Evolutionary conservation across 2,329 filamentous ascomycete species (phyloP), one percentile per base, ranked within the genome.

Genomic region (Cladophialophora carrionii): DNA sequence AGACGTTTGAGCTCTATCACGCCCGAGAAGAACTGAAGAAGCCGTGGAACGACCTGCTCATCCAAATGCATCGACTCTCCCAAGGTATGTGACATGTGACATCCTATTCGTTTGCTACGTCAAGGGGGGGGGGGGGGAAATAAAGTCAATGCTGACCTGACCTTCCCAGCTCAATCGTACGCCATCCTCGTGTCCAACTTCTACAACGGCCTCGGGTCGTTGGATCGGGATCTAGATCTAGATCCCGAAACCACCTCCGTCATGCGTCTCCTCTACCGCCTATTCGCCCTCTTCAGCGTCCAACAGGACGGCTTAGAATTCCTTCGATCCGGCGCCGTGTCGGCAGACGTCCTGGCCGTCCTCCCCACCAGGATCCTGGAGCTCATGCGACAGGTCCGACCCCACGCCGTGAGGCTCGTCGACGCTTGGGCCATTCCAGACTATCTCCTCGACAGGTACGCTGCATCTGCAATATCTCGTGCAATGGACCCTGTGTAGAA

Each of bases 151-250:
- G n/a, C n/a, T n/a, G n/a, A n/a, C n/a, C n/a, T n/a, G n/a, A n/a
- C n/a, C n/a, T n/a, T n/a, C n/a, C n/a, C n/a, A n/a, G n/a, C n/a
- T n/a, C n/a, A n/a, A n/a, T n/a, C n/a, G n/a, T n/a, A n/a, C n/a
- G n/a, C n/a, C n/a, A n/a, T n/a, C n/a, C 84, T 91, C 0, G 88
- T 92, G 68, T 90, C 90, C 81, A 90, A 87, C 80, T 92, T 92
- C 79, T 91, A 94, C 78, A 81, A 86, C 3, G 81, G 85, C 1
- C 84, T 94, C 20, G 69, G 4, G 72, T 72, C 80, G 0, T 80
- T 24, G 20, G 24, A 60, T 2, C 3, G 24, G 12, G 34, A 22
- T 29, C 37, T 31, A 14, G 46, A 7, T 7, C 17, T 59, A 4
- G 32, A 57, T 52, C 4, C 62, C 1, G 29, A 83, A 63, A 89